Conservation (phyloP, 2,329 filamentous ascomycete species). For the Fusarium udum region DNA sequence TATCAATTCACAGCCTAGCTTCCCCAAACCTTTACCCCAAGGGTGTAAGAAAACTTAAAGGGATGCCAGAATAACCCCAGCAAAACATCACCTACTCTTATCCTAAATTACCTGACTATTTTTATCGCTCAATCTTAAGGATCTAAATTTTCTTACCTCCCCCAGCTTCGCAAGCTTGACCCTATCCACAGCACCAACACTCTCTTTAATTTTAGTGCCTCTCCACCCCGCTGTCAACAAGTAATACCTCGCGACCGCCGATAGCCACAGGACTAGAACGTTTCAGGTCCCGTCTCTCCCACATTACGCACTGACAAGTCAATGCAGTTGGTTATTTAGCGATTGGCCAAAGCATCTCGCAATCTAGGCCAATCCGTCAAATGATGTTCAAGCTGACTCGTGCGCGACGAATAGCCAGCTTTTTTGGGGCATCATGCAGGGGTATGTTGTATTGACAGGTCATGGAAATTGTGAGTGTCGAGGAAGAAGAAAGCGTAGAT, state of each 20-base stretch:
- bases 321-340: neutral
- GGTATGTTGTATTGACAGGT: neutral
- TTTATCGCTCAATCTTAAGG: fast-evolving
- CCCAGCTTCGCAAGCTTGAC: neutral
- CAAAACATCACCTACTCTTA: fast-evolving
- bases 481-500: neutral
- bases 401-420: neutral
- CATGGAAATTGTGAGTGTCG: neutral
- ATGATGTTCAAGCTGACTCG: neutral
- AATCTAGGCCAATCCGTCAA: neutral
- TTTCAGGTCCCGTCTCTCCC: neutral
- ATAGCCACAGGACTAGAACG: neutral
- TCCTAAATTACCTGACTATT: fast-evolving
- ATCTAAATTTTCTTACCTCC: fast-evolving
- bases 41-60: fast-evolving
- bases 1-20: neutral
- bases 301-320: neutral
- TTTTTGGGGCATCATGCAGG: neutral
- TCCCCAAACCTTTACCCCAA: fast-evolving
- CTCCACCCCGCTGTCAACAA: neutral
- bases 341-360: neutral
- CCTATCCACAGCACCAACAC: neutral
- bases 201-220: neutral
- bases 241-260: neutral
- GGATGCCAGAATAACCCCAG: neutral